These are phyloP conservation scores for Sugiyamaella boreocaroliniensis DNA, from an alignment of 805 yeast species.

Conservation along the genomic window DNA sequence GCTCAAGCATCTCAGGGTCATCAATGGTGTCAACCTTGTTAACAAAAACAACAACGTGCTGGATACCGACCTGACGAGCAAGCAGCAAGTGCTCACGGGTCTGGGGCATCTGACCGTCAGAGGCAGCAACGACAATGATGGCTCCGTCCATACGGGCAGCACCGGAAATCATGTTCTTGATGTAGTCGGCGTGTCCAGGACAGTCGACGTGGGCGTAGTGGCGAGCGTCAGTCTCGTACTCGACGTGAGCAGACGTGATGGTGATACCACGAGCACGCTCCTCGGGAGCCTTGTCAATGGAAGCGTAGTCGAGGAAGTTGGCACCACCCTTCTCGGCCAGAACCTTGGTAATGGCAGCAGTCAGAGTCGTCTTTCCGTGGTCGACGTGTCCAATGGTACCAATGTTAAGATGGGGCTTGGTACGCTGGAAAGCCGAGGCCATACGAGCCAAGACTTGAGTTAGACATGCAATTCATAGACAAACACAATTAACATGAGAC, in stretches of 20 bases:
- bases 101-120: constrained; percentile 99
- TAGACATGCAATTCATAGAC: background rate
- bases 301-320: constrained; percentile 79
- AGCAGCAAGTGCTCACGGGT: constrained; percentile 97
- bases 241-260: constrained; percentile 95
- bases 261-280: constrained; percentile 99
- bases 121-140: constrained; percentile 96
- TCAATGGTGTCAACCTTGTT: constrained; percentile 97
- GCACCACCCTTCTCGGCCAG: constrained; percentile 87
- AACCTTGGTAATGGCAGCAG: constrained; percentile 97
- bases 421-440: constrained; percentile 70
- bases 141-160: constrained; percentile 99
- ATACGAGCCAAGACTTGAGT: constrained; percentile 7
- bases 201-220: constrained; percentile 98
- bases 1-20: constrained; percentile 98
- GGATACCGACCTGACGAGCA: constrained; percentile 99
- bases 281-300: constrained; percentile 97
- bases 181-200: constrained; percentile 98
- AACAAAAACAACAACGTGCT: constrained; percentile 92
- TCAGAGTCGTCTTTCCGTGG: constrained; percentile 96
- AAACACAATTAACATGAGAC: background rate
- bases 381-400: constrained; percentile 99
- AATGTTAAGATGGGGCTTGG: constrained; percentile 92
- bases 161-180: constrained; percentile 98
- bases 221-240: constrained; percentile 89